A percentile compares a stretch with the other conserved stretches of the same genome.
Conservation (phyloP, 495 filamentous ascomycete genomes). For the Neurospora sp. region DNA sequence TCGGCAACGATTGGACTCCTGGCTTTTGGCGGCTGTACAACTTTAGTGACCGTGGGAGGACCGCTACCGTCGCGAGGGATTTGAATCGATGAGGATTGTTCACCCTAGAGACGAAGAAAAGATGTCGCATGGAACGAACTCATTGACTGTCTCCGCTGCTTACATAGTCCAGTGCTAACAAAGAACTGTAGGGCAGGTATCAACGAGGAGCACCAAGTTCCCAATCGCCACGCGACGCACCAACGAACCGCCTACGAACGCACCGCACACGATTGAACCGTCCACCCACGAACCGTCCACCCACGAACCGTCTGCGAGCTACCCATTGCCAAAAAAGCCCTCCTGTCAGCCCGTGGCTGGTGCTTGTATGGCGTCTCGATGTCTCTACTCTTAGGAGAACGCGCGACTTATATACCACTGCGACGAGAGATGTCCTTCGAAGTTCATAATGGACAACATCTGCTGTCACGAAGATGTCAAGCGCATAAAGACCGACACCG, state of each 20-base stretch:
- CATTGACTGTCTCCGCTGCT: background rate
- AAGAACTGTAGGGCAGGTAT: background rate
- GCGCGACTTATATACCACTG: background rate
- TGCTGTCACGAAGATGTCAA: background rate
- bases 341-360: background rate
- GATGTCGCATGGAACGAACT: background rate
- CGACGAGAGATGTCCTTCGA: background rate
- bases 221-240: background rate
- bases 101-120: background rate
- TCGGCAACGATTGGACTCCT: background rate
- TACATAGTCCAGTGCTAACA: background rate
- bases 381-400: fast-evolving
- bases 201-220: background rate
- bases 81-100: background rate
- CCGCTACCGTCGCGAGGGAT: too few species aligned
- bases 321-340: background rate
- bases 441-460: background rate
- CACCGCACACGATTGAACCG: too few species aligned
- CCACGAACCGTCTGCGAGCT: background rate
- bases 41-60: too few species aligned
- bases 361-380: background rate
- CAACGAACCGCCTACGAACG: background rate
- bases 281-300: too few species aligned
- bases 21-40: too few species aligned
- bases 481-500: background rate